Conservation (phyloP, 2,329 filamentous ascomycete species). For the Colletotrichum sp. region DNA sequence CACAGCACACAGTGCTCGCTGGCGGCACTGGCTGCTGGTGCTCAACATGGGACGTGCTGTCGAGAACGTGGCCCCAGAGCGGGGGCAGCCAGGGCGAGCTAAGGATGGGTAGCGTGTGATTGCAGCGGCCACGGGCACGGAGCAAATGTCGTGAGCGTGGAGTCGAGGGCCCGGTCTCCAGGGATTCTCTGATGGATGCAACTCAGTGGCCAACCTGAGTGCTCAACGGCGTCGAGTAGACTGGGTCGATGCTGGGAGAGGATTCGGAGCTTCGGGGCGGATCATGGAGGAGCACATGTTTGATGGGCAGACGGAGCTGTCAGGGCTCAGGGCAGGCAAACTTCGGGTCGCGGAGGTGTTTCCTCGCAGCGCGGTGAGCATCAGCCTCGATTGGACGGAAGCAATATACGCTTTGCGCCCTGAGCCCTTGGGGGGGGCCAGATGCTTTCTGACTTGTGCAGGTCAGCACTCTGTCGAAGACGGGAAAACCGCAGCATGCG, state of each 20-base stretch:
- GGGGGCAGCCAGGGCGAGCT: conserved; percentile 6
- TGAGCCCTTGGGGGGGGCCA: not conserved
- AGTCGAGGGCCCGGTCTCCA: not conserved
- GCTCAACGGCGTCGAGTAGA: not conserved
- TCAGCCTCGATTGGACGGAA: not conserved
- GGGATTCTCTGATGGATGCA: conserved; percentile 16
- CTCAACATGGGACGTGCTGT: conserved; percentile 19
- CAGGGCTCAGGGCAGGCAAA: conserved; percentile 5
- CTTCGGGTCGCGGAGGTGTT: not conserved
- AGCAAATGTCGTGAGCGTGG: conserved; percentile 19
- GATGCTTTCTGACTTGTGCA: not conserved
- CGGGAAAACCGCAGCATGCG: not conserved
- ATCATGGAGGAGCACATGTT: conserved; percentile 11
- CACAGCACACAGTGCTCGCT: conserved; percentile 16
- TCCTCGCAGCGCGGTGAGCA: not conserved
- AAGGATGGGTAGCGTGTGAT: conserved; percentile 18
- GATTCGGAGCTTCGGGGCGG: conserved; percentile 7
- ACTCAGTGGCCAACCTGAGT: not conserved
- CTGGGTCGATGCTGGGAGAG: conserved; percentile 5
- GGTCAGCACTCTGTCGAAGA: not conserved
- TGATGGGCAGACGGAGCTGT: not conserved
- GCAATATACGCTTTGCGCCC: not conserved
- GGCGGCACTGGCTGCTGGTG: not conserved
- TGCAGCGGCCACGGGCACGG: conserved; percentile 9
- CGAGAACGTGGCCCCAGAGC: conserved; percentile 20